Evolutionary conservation across 139 green algal genomes (phyloP).

Genomic region (Raphidocelis subcapitata): DNA sequence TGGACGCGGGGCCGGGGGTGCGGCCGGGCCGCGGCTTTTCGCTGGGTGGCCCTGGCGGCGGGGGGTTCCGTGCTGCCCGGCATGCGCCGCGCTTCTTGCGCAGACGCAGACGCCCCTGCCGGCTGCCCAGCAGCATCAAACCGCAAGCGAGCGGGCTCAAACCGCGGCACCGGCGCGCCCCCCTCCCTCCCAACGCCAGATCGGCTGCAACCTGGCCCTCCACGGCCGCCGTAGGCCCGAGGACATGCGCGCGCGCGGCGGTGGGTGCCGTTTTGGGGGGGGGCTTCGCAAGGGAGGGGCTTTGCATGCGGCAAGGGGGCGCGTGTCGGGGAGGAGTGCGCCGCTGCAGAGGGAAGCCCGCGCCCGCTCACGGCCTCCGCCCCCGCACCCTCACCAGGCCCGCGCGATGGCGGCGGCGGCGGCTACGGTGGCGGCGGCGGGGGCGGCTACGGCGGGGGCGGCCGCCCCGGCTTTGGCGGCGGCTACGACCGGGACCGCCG

Average conservation of each 20-base stretch:
- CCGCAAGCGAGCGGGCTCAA: not conserved
- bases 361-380: too few species aligned
- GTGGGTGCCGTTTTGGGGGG: not conserved
- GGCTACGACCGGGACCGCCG: too few species aligned
- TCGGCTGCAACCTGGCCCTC: conserved; percentile 37
- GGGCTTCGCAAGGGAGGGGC: not conserved
- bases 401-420: not conserved
- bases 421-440: conserved; percentile 6
- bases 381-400: too few species aligned
- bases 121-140: not conserved
- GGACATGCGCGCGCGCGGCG: conserved; percentile 33
- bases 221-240: conserved; percentile 54
- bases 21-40: not conserved
- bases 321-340: not conserved
- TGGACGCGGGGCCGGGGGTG: not conserved
- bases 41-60: not conserved
- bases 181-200: not conserved
- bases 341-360: not conserved
- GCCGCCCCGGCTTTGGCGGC: not conserved
- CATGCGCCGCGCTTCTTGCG: not conserved
- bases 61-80: not conserved
- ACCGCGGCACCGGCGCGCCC: too few species aligned
- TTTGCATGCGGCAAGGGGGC: not conserved
- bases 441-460: conserved; percentile 9
- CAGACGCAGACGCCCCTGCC: not conserved